These are phyloP conservation scores for Davidsoniella neocaledoniae DNA, from an alignment of 2,329 filamentous ascomycete species.

Conservation along the genomic window DNA sequence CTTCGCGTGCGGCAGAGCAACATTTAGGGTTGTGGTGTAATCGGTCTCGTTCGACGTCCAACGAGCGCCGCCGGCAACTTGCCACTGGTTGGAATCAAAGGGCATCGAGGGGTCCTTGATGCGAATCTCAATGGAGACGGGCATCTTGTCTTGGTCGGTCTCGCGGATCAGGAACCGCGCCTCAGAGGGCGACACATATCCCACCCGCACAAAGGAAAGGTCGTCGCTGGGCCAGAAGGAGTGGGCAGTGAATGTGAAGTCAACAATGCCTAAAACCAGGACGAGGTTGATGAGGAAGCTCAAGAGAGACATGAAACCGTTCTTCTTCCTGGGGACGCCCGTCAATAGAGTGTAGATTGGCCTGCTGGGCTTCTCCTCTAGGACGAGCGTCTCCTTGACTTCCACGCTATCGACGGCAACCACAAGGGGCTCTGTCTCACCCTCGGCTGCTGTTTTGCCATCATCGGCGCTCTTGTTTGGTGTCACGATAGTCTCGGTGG, in stretches of 20 bases:
- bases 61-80: constrained; percentile 45
- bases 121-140: constrained; percentile 53
- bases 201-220: constrained; percentile 71
- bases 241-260: constrained; percentile 61
- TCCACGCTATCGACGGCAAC: not conserved
- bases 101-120: constrained; percentile 33
- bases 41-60: constrained; percentile 63
- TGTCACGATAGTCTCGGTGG: constrained; percentile 27
- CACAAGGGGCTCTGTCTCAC: not conserved
- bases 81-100: constrained; percentile 46
- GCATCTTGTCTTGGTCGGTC: constrained; percentile 57
- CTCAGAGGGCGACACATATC: constrained; percentile 65
- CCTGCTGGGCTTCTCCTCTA: constrained; percentile 39
- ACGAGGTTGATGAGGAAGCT: constrained; percentile 58
- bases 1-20: constrained; percentile 46
- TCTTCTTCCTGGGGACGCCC: constrained; percentile 60
- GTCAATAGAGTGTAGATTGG: constrained; percentile 51
- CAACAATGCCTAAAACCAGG: constrained; percentile 52
- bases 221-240: constrained; percentile 54
- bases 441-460: not conserved
- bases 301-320: constrained; percentile 43
- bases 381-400: constrained; percentile 24
- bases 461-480: not conserved
- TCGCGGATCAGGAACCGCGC: constrained; percentile 76
- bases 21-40: constrained; percentile 55